Evolutionary conservation across 345 rosid genomes (phyloP), one percentile per base, ranked within the genome.

Genomic region (Eucalyptus marginata): DNA sequence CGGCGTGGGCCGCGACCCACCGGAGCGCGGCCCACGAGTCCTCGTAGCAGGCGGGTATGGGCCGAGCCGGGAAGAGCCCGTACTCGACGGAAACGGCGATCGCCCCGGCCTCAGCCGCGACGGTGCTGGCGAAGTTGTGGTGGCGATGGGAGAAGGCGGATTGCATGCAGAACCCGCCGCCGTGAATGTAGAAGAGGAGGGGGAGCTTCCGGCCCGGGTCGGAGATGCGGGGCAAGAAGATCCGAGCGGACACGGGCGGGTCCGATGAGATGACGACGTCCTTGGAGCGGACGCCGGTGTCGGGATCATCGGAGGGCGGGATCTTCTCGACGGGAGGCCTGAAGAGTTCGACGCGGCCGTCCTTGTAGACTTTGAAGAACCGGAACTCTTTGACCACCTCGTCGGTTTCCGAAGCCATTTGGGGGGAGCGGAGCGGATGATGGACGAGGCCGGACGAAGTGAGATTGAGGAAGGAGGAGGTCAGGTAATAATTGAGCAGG

Each of bases 21-120:
- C 85, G 91, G 20, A 91, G 91, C 3, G 91, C 94, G 8, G 86
- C 91, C 93, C 92, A 92, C 10, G 94, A 92, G 88, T 94, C 94
- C 6, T 94, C 90, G 27, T 92, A 93, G 7, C 89, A 92, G 51
- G 90, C 90, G 3, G 94, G 95, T 7, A 93, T 68, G 49, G 90
- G 94, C 27, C 91, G 90, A 81, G 89, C 95, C 1, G 93, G 95
- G 58, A 90, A 92, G 49, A 91, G 79, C 24, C 93, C 76, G 49
- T 91, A 92, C 51, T 92, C 94, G 8, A 89, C 89, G 9, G 94
- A 91, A 36, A 92, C 87, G 7, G 83, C 92, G 4, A 91, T 50
- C 84, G 46, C 86, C 64, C 86, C 88, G 43, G 90, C 91, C 79
- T 68, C 71, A 17, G 90, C 89, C 24, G 83, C 92, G 7, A 91